A percentile compares a stretch with the other conserved stretches of the same genome.
Evolutionary conservation across 306 rosid species (phyloP).

Genomic region (Begonia fuchsioides): DNA sequence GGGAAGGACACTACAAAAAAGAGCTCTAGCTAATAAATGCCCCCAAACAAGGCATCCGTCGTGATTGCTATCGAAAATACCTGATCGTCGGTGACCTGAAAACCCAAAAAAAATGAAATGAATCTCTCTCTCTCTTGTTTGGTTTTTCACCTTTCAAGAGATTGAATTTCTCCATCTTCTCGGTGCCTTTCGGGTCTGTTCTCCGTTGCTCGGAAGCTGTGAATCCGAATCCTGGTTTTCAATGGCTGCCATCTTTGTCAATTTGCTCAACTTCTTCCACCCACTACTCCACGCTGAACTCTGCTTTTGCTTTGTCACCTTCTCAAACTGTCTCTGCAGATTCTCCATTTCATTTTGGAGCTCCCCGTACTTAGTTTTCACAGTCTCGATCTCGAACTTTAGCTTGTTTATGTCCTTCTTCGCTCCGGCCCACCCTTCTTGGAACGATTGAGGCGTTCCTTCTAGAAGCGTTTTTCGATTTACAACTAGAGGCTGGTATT

Average conservation of each 20-base stretch:
- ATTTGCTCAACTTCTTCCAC: conserved; percentile 89
- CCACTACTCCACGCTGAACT: conserved; percentile 89
- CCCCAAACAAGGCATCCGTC: conserved; percentile 4
- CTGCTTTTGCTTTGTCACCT: conserved; percentile 68
- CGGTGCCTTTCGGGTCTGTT: conserved; percentile 44
- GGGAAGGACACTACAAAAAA: background rate
- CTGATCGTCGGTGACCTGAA: background rate
- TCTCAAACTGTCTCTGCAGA: conserved; percentile 85
- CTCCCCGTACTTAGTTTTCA: conserved; percentile 69
- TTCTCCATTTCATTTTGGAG: conserved; percentile 77
- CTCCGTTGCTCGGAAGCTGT: conserved; percentile 22
- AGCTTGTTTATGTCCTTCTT: conserved; percentile 90
- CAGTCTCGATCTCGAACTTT: conserved; percentile 79
- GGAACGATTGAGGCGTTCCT: conserved; percentile 92
- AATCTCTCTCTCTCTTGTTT: conserved; percentile 6
- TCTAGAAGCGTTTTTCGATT: conserved; percentile 77
- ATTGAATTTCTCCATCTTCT: conserved; percentile 97
- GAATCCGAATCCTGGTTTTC: conserved; percentile 42
- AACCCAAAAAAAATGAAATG: conserved; percentile 10
- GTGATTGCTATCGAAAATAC: conserved; percentile 7
- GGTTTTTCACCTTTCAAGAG: conserved; percentile 24
- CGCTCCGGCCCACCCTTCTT: conserved; percentile 90
- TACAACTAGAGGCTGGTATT: conserved; percentile 44
- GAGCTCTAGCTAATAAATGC: background rate
- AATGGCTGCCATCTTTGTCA: conserved; percentile 35